Evolutionary conservation across 2,329 filamentous ascomycete genomes (phyloP).

Genomic region (Neonectria sp.): DNA sequence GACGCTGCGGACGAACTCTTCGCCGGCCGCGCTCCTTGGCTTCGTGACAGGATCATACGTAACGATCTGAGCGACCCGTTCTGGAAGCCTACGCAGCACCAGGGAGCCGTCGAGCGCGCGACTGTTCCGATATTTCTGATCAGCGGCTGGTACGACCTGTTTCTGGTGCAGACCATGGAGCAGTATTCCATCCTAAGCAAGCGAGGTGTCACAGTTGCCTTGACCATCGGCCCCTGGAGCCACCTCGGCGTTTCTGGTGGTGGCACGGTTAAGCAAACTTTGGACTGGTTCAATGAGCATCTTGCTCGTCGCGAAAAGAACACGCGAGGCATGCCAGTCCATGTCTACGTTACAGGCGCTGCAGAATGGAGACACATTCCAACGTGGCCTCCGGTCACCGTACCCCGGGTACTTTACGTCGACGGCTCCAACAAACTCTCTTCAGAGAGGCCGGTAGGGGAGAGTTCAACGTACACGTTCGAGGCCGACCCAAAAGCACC

Average conservation of each 20-base stretch:
- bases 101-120: not conserved
- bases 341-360: not conserved
- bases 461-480: not conserved
- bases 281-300: not conserved
- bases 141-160: conserved; percentile 1
- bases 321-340: not conserved
- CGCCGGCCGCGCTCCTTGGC: not conserved
- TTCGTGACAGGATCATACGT: not conserved
- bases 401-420: not conserved
- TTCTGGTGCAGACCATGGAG: not conserved
- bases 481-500: not conserved
- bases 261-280: not conserved
- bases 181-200: not conserved
- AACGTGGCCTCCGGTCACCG: not conserved
- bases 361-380: not conserved
- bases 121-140: not conserved
- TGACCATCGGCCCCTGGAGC: not conserved
- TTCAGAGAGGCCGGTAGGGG: not conserved
- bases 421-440: not conserved
- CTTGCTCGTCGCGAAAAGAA: not conserved
- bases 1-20: not conserved
- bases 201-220: not conserved
- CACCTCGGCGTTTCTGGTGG: not conserved
- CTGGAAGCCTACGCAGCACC: not conserved
- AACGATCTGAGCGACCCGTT: not conserved